Base-by-base conservation (phyloP, 176 grass and related monocot genomes). In the sorghum (Sorghum bicolor) region DNA sequence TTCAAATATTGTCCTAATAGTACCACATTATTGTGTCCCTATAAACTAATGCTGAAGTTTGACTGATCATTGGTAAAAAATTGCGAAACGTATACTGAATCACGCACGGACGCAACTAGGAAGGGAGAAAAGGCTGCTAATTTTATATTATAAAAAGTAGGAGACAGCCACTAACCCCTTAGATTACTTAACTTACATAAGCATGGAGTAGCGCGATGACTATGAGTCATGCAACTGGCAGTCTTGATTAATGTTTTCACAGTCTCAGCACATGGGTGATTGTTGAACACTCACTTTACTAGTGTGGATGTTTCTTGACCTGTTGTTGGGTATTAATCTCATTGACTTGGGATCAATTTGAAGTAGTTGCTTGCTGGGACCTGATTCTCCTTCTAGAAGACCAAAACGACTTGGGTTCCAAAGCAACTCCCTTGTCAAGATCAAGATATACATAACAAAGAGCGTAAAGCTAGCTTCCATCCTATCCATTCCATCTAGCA, bases 331-430 rank as follows among this genome's bases (percentile, higher is more conserved):
- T 33, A 53, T 70, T 70, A 20, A 37, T 82, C 72, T 55, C 64
- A 44, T 82, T 45, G 79, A 82, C 66, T 82, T 86, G 30, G 47
- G 78, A 26, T 0, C 10, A 61, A 3, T 58, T 24, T 25, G 10
- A 13, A 81, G 61, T 53, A 26, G 77, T 25, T 53, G 52, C 44
- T 22, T 63, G 86, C 32, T 66, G 33, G 10, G 32, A 66, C 53
- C 17, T 8, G 73, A 83, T 78, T 70, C 66, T 65, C 78, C 10
- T 72, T 58, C 70, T 73, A 82, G 22, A 86, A 82, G 77, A 4
- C 33, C 67, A 77, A 72, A 80, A 34, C 78, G 8, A 25, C 8
- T 55, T 66, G 33, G 25, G 43, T 43, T 71, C 64, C 77, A 78
- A 77, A 78, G n/a, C 66, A 55, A 65, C 55, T 66, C 65, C 55